Evolutionary conservation across 495 filamentous ascomycete species (phyloP), one percentile per base, ranked within the genome.

Genomic region (Recurvomyces mirabilis): DNA sequence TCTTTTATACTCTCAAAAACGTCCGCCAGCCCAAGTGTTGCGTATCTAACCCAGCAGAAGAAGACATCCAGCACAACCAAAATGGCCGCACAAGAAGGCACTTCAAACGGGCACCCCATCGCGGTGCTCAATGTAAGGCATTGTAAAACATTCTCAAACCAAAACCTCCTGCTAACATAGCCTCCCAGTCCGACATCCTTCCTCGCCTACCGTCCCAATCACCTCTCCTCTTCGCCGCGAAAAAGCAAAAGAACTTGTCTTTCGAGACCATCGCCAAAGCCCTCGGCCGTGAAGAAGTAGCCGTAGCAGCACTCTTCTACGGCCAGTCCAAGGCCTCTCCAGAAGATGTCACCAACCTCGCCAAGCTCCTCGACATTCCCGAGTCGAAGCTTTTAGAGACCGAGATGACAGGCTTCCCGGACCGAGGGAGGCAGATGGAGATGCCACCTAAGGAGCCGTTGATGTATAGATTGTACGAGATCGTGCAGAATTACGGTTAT

Each of bases 401-500:
- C 7, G 74, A 87, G 53, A 68, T 93, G 44, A 63, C 68, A 18
- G 79, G 77, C 0, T 87, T 78, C 60, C 91, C 91, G 0, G 82
- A 94, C 60, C 74, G 91, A 2, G 91, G 91, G 25, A 69, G 74
- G n/a, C 46, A 41, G 32, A 77, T 86, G 6, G 86, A 93, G 38
- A 94, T 98, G 88, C 91, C 91, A 10, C 91, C 91, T 23, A 79
- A 77, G 41, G 91, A 98, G 58, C 91, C 91, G 13, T 64, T 95
- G 50, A 89, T 98, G 58, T 98, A 98, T 60, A 71, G 91, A 0
- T 61, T 98, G 44, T 98, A 85, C 64, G 91, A 98, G 71, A 85
- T 96, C 61, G 82, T 98, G 56, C 88, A 95, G 74, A 98, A 93
- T 60, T 98, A 96, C 59, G 91, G 91, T 5, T 91, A 93, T 63